Percentiles rank a stretch among this genome's conserved stretches.
Conservation (phyloP, 148 eudicot genomes). For the Heliamphora exappendiculata region DNA sequence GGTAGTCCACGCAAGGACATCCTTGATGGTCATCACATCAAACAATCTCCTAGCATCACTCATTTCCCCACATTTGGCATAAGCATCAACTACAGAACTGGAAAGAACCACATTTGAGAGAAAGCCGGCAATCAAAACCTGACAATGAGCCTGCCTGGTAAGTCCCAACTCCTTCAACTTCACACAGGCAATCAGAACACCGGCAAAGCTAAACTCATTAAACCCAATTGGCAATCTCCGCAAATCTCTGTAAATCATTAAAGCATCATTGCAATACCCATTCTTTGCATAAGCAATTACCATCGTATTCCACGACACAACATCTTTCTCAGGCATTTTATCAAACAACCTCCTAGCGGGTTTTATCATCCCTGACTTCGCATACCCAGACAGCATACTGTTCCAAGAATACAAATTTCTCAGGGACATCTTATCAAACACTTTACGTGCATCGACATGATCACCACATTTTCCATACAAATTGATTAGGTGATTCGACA, state of each 20-base stretch:
- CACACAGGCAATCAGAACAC: slow-evolving; percentile 57
- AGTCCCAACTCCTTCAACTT: slow-evolving; percentile 48
- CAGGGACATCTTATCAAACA: slow-evolving; percentile 70
- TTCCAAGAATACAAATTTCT: slow-evolving; percentile 76
- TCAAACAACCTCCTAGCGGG: slow-evolving; percentile 58
- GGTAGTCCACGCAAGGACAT: slow-evolving; percentile 73
- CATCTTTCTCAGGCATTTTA: slow-evolving; percentile 53
- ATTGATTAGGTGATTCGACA: slow-evolving; percentile 53
- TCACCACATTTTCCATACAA: slow-evolving; percentile 63
- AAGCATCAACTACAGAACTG: slow-evolving; percentile 72
- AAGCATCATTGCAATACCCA: slow-evolving; percentile 39
- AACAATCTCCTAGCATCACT: slow-evolving; percentile 59
- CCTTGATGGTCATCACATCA: slow-evolving; percentile 60
- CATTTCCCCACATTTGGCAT: slow-evolving; percentile 58
- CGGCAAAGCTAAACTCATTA: slow-evolving; percentile 71
- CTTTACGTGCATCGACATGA: slow-evolving; percentile 44
- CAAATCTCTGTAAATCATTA: slow-evolving; percentile 49
- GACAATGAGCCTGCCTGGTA: slow-evolving; percentile 64
- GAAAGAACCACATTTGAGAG: slow-evolving; percentile 50
- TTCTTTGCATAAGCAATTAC: slow-evolving; percentile 55
- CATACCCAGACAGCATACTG: slow-evolving; percentile 77
- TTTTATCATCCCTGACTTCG: slow-evolving; percentile 48
- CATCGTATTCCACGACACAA: slow-evolving; percentile 83
- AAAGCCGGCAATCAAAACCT: slow-evolving; percentile 54
- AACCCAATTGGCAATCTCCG: slow-evolving; percentile 32